Base-by-base conservation (phyloP, 345 rosid genomes). In the Noccaea bulbosa region DNA sequence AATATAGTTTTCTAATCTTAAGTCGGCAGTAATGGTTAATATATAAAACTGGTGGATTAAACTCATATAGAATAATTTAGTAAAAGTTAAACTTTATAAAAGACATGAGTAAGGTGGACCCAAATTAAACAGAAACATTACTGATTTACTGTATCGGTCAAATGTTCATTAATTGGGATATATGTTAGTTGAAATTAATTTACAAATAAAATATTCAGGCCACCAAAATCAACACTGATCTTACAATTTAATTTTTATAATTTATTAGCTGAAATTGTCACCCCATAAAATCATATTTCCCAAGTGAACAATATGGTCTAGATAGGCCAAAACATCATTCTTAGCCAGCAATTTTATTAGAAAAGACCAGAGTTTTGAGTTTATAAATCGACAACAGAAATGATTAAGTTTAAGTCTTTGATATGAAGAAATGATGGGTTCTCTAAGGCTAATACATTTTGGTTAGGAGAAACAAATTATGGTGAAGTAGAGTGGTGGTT, bases 21-120 rank as follows among this genome's bases (percentile, higher is more conserved):
- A 37, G 11, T 46, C 48, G 50, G 50, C 56, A 7, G 11, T 3
- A 14, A 24, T 51, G 62, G 41, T 50, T 8, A 41, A 40, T 62
- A 63, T 64, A 50, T 40, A 65, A 55, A 53, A 24, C 64, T 53
- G 11, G 34, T 63, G 63, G 49, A 72, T 47, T 44, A 54, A 39
- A 24, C 35, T 49, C 65, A 53, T 44, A 34, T 22, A 24, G 2
- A 59, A 59, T 58, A 59, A 59, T 58, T 39, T 6, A 43, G 54
- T 5, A 22, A 8, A 20, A 30, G 38, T 62, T 51, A 17, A 34
- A 71, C 45, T 39, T 66, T 6, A 40, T 47, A 73, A 58, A 58
- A 48, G 53, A 66, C 72, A 66, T 41, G 67, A 59, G 56, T 49
- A 6, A 40, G 10, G 38, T 66, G 67, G 63, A 59, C 73, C 71